Conservation (phyloP, 305 asterid species). For the Fraxinus platypoda region DNA sequence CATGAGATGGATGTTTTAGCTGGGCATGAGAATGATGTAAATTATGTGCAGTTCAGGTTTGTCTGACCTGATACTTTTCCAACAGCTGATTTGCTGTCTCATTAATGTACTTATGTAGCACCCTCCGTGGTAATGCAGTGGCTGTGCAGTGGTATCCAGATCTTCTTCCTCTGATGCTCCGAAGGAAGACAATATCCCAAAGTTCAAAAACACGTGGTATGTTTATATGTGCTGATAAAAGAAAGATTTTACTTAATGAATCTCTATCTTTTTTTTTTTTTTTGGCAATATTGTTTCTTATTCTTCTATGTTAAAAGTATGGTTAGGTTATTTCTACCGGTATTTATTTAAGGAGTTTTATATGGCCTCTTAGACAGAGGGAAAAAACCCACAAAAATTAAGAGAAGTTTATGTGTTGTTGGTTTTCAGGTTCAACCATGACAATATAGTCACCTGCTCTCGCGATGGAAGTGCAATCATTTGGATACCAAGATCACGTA, state of each 20-base stretch:
- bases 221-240: constrained; percentile 18
- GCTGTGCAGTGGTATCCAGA: constrained; percentile 82
- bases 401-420: constrained; percentile 18
- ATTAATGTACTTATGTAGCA: constrained; percentile 16
- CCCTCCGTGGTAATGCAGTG: constrained; percentile 56
- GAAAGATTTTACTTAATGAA: constrained; percentile 2
- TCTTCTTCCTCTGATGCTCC: constrained; percentile 55
- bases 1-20: constrained; percentile 89
- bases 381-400: neutral
- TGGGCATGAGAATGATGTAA: constrained; percentile 99
- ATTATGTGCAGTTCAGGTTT: constrained; percentile 98
- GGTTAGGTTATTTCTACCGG: constrained; percentile 14
- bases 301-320: neutral
- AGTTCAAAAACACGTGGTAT: constrained; percentile 83
- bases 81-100: constrained; percentile 9
- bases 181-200: constrained; percentile 75
- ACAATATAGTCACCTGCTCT: constrained; percentile 95
- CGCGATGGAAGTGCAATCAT: constrained; percentile 99
- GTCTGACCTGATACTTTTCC: constrained; percentile 31
- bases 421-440: constrained; percentile 82
- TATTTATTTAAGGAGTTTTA: constrained; percentile 4
- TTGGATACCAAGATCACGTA: constrained; percentile 96
- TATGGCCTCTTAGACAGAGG: neutral
- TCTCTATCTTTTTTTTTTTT: neutral
- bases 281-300: constrained; percentile 15